A percentile compares a stretch with the other conserved stretches of the same genome.
Conservation (phyloP, 345 rosid genomes). For the Tarenaya hassleriana region DNA sequence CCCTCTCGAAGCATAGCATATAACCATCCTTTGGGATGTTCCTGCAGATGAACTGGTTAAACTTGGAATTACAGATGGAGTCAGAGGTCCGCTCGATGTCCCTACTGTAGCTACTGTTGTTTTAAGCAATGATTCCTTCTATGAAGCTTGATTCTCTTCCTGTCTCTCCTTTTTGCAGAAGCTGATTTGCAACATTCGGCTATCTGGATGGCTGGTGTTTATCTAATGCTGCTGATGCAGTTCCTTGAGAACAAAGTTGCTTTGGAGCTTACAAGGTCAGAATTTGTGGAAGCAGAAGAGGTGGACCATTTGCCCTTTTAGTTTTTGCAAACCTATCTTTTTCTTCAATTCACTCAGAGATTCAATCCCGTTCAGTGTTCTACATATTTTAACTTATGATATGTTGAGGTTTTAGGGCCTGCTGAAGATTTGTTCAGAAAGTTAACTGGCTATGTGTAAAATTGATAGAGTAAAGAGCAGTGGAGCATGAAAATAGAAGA, state of each 20-base stretch:
- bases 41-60: conserved; percentile 71
- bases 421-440: neutral
- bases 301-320: conserved; percentile 32
- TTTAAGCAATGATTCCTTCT: conserved; percentile 14
- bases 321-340: neutral
- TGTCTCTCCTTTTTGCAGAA: conserved; percentile 48
- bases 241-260: conserved; percentile 96
- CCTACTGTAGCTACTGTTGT: conserved; percentile 11
- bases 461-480: no score
- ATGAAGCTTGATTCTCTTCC: conserved; percentile 16
- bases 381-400: no score
- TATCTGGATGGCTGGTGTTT: conserved; percentile 95
- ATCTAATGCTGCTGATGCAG: conserved; percentile 87
- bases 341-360: conserved; percentile 1
- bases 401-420: conserved; percentile 9
- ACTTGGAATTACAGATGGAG: conserved; percentile 79
- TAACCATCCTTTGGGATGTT: conserved; percentile 19
- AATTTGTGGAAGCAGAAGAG: conserved; percentile 87
- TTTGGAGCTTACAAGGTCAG: conserved; percentile 92
- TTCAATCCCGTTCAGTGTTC: no score
- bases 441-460: neutral
- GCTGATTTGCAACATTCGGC: conserved; percentile 83
- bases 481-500: no score
- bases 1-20: conserved; percentile 12
- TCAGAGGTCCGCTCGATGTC: conserved; percentile 48